A percentile compares a stretch with the other conserved stretches of the same genome.
These are phyloP conservation scores for Kwoniella pini DNA, from an alignment of 768 basidiomycete species.

Conservation along the genomic window DNA sequence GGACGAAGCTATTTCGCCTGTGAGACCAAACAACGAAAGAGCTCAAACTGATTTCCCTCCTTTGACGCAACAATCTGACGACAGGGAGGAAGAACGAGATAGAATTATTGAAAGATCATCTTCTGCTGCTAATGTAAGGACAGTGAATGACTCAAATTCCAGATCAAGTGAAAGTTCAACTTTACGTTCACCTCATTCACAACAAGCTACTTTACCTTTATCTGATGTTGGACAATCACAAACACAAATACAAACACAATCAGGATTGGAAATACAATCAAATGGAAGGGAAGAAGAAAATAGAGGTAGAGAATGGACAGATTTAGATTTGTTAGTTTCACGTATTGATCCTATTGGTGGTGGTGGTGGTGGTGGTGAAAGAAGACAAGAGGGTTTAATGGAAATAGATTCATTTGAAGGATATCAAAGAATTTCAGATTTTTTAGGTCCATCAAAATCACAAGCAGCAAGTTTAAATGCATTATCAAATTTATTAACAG, in stretches of 20 bases:
- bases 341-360: slow-evolving; percentile 55
- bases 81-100: slow-evolving; percentile 7
- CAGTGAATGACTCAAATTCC: not conserved
- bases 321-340: slow-evolving; percentile 67
- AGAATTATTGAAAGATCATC: slow-evolving; percentile 10
- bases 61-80: not conserved
- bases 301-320: slow-evolving; percentile 58
- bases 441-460: slow-evolving; percentile 63
- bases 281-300: not conserved
- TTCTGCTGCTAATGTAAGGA: slow-evolving; percentile 1
- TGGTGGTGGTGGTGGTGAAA: not conserved
- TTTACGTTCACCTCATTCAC: not conserved
- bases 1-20: not conserved
- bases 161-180: not conserved
- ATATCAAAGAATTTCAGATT: slow-evolving; percentile 63
- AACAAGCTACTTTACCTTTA: slow-evolving; percentile 2
- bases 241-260: not conserved
- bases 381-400: not conserved
- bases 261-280: not conserved
- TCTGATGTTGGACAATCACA: not conserved
- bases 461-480: slow-evolving; percentile 36
- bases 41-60: slow-evolving; percentile 27
- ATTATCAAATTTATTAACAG: slow-evolving; percentile 47
- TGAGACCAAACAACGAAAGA: slow-evolving; percentile 22
- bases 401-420: slow-evolving; percentile 56